phyloP scores from a whole-genome alignment of 345 rosid genomes.

The Melastoma malabathricum region DNA sequence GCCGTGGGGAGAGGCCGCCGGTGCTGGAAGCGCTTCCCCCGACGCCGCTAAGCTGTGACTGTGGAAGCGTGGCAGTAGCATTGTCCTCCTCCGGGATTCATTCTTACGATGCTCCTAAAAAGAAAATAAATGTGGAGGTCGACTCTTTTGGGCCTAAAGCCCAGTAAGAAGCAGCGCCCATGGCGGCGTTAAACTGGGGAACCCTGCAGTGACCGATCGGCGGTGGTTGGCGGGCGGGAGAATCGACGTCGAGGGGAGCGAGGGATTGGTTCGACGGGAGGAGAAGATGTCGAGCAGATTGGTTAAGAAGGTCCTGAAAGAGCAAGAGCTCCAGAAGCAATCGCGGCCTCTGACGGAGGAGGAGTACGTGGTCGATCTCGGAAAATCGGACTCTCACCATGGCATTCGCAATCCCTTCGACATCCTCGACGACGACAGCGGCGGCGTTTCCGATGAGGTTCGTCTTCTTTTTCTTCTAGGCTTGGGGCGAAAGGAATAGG shows the following conservation, averaged over 20 bases:
- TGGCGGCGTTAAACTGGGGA: too few relatives aligned
- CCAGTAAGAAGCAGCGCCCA: too few relatives aligned
- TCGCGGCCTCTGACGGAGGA: conserved; percentile 17
- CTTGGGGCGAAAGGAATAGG: conserved; percentile 3
- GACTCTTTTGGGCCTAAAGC: too few relatives aligned
- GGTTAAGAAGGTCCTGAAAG: conserved; percentile 61
- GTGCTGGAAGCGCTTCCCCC: too few relatives aligned
- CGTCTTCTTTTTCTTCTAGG: neutral
- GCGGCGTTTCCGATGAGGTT: conserved; percentile 28
- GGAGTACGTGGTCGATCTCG: conserved; percentile 8
- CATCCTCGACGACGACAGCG: conserved; percentile 46
- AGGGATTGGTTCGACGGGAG: too few relatives aligned
- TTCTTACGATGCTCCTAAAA: too few relatives aligned
- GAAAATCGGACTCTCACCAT: conserved; percentile 24
- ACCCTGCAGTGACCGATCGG: too few relatives aligned
- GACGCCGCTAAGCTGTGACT: too few relatives aligned
- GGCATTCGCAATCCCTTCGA: conserved; percentile 47
- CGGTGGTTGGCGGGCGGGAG: conserved; percentile 4
- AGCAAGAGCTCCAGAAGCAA: conserved; percentile 44
- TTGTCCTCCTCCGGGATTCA: too few relatives aligned
- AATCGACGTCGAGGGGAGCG: neutral
- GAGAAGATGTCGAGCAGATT: conserved; percentile 58
- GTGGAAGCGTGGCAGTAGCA: too few relatives aligned
- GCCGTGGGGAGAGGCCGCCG: too few relatives aligned
- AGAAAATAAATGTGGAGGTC: too few relatives aligned